Percentiles rank a stretch among this genome's conserved stretches.
phyloP scores from a whole-genome alignment of 2,329 filamentous ascomycete species.

The Diplocarpon rosae region DNA sequence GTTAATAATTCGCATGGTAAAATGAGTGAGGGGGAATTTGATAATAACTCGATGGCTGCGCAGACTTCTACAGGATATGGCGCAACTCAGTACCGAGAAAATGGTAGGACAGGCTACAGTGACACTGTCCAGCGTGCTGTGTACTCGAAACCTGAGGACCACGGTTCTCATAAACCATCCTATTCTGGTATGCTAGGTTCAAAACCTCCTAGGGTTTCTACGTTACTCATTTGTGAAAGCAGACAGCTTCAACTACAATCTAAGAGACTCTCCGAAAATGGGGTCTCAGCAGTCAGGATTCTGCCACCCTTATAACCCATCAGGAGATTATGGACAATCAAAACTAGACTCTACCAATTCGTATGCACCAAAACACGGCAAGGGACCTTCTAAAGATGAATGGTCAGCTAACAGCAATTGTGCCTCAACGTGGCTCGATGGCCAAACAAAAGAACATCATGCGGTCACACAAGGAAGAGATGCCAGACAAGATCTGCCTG shows the following conservation, averaged over 20 bases:
- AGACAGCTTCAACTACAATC: slow-evolving; percentile 14
- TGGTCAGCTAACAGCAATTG: slow-evolving; percentile 6
- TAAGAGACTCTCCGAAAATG: slow-evolving; percentile 10
- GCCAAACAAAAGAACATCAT: slow-evolving; percentile 6
- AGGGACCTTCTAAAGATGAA: slow-evolving; percentile 1
- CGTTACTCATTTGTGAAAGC: slow-evolving; percentile 8
- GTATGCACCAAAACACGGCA: slow-evolving; percentile 4
- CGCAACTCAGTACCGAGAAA: slow-evolving; percentile 24
- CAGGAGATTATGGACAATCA: slow-evolving; percentile 10
- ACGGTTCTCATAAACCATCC: slow-evolving; percentile 11
- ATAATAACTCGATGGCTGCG: slow-evolving; percentile 31
- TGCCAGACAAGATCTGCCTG: not conserved
- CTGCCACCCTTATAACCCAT: slow-evolving; percentile 21
- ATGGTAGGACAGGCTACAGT: slow-evolving; percentile 16
- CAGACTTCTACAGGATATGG: slow-evolving; percentile 13
- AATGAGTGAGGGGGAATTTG: slow-evolving; percentile 56
- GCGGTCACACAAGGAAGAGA: not conserved
- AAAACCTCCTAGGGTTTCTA: not conserved
- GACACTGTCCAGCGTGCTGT: slow-evolving; percentile 18
- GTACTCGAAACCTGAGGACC: slow-evolving; percentile 14
- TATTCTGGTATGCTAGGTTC: slow-evolving; percentile 14
- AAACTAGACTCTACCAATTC: slow-evolving; percentile 7
- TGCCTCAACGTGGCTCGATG: not conserved
- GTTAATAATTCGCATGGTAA: slow-evolving; percentile 58
- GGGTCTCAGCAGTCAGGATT: slow-evolving; percentile 19